Conservation (phyloP, 2,329 filamentous ascomycete species). For the Pseudocercospora vitis region DNA sequence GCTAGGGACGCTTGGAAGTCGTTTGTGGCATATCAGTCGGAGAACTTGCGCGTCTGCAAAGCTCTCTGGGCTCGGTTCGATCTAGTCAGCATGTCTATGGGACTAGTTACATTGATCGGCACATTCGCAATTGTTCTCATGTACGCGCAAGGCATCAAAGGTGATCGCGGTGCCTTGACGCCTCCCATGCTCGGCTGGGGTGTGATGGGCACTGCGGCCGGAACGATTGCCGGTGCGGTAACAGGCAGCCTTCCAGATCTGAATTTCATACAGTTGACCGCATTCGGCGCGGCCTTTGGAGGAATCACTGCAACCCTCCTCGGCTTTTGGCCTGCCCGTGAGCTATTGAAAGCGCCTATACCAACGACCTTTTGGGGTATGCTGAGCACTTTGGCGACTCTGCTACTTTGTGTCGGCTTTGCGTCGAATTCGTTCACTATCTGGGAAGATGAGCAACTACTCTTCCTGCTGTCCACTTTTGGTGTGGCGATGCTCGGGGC, state of each 20-base stretch:
- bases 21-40: conserved; percentile 71
- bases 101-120: conserved; percentile 68
- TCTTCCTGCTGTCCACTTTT: conserved; percentile 89
- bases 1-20: conserved; percentile 49
- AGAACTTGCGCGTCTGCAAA: conserved; percentile 77
- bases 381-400: conserved; percentile 74
- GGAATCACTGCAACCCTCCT: conserved; percentile 43
- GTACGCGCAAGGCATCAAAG: conserved; percentile 64
- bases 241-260: conserved; percentile 38
- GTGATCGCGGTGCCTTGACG: conserved; percentile 55
- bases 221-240: conserved; percentile 33
- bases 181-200: conserved; percentile 55
- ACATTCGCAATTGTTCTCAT: conserved; percentile 69
- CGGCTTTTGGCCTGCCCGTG: conserved; percentile 44
- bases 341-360: conserved; percentile 54
- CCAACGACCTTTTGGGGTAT: conserved; percentile 86
- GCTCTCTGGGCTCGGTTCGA: conserved; percentile 91
- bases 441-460: conserved; percentile 93
- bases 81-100: conserved; percentile 77
- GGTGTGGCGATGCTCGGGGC: conserved; percentile 72
- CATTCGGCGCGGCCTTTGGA: conserved; percentile 44
- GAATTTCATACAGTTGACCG: conserved; percentile 42
- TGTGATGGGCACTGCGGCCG: conserved; percentile 50
- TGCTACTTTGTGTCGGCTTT: conserved; percentile 89
- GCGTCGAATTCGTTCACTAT: conserved; percentile 98